Evolutionary conservation across 768 basidiomycete species (phyloP).

Genomic region (Hortiboletus flavorubellus): DNA sequence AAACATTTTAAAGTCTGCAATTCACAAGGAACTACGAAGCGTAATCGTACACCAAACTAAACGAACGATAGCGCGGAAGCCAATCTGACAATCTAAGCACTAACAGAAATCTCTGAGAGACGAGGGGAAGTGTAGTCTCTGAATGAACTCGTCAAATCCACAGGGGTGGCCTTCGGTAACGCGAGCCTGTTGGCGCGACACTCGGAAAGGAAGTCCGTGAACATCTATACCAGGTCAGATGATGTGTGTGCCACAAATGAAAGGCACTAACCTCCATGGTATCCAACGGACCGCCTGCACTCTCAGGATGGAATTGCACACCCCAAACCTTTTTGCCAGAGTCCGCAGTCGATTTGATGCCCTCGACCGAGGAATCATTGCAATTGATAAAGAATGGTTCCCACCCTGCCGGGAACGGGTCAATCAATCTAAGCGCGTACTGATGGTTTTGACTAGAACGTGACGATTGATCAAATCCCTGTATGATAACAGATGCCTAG

Average conservation of each 20-base stretch:
- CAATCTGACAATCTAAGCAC: constrained; percentile 21
- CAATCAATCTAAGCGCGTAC: constrained; percentile 90
- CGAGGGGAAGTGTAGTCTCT: constrained; percentile 20
- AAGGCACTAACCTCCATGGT: constrained; percentile 78
- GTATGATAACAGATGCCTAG: not conserved
- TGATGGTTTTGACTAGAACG: constrained; percentile 87
- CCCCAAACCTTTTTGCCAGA: constrained; percentile 95
- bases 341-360: constrained; percentile 89
- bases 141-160: constrained; percentile 10
- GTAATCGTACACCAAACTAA: constrained; percentile 18
- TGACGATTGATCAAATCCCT: constrained; percentile 1
- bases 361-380: constrained; percentile 98
- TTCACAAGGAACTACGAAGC: not conserved
- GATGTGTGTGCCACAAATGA: not conserved
- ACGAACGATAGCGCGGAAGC: not conserved
- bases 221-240: constrained; percentile 61
- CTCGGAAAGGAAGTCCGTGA: constrained; percentile 84
- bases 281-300: constrained; percentile 96
- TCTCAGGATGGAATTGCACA: constrained; percentile 99
- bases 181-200: constrained; percentile 60
- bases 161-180: constrained; percentile 20
- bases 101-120: constrained; percentile 25
- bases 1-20: not conserved
- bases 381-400: constrained; percentile 99
- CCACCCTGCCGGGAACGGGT: constrained; percentile 96